A percentile compares a stretch with the other conserved stretches of the same genome.
Conservation (phyloP, 2,329 filamentous ascomycete species). For the Diaporthe capsici region DNA sequence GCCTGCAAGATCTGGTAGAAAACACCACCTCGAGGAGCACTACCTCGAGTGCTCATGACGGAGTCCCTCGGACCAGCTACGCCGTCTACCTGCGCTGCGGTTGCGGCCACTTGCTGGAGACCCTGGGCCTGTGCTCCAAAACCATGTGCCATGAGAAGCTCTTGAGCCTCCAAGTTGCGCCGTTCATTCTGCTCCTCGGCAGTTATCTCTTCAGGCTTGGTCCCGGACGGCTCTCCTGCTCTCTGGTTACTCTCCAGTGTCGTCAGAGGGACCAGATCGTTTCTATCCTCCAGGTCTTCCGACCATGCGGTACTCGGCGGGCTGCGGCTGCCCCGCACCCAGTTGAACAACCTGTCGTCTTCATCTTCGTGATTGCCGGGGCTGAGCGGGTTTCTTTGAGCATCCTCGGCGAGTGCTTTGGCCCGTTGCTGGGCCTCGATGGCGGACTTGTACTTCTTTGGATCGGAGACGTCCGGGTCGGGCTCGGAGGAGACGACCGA, state of each 20-base stretch:
- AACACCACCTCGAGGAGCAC: slow-evolving; percentile 21
- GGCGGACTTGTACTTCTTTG: slow-evolving; percentile 15
- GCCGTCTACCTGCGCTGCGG: not conserved
- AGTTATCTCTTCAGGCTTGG: not conserved
- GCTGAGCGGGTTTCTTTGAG: not conserved
- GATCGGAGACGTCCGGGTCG: slow-evolving; percentile 13
- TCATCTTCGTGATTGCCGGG: slow-evolving; percentile 9
- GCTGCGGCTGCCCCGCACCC: slow-evolving; percentile 26
- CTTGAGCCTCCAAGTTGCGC: slow-evolving; percentile 17
- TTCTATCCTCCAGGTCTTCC: slow-evolving; percentile 14
- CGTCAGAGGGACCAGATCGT: not conserved
- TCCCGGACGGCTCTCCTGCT: not conserved
- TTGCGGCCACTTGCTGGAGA: not conserved
- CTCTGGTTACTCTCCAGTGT: slow-evolving; percentile 3
- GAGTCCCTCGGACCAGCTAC: not conserved
- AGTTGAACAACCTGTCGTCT: slow-evolving; percentile 12
- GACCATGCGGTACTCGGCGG: slow-evolving; percentile 12
- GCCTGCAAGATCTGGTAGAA: slow-evolving; percentile 29
- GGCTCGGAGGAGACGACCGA: slow-evolving; percentile 25
- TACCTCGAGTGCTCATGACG: not conserved
- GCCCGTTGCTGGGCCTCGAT: slow-evolving; percentile 15
- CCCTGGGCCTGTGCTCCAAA: slow-evolving; percentile 20
- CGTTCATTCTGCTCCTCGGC: not conserved
- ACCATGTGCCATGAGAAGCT: slow-evolving; percentile 30
- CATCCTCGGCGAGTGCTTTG: slow-evolving; percentile 23